Evolutionary conservation across 2,329 filamentous ascomycete genomes (phyloP).

Genomic region (Colletotrichum sp.): DNA sequence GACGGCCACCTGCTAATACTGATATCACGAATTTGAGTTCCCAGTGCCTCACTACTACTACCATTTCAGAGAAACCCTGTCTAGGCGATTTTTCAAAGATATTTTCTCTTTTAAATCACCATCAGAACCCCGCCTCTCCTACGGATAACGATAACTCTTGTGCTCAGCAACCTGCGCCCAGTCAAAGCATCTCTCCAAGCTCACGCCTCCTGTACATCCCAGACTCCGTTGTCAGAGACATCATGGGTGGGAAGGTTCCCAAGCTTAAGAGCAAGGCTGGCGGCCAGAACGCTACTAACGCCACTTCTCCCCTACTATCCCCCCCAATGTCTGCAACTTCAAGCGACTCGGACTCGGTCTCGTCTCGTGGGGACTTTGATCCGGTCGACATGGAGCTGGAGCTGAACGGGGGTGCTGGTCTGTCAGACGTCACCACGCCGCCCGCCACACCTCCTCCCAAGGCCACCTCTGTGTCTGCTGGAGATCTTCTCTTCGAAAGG

Average conservation of each 20-base stretch:
- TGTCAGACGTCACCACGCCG: not conserved
- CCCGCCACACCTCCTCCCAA: not conserved
- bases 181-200: not conserved
- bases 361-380: not conserved
- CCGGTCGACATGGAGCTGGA: not conserved
- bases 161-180: not conserved
- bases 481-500: not conserved
- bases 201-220: not conserved
- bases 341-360: not conserved
- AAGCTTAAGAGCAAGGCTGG: not conserved
- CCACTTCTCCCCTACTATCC: not conserved
- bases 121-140: not conserved
- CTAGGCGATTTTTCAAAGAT: conserved; percentile 12
- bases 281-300: not conserved
- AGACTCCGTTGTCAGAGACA: not conserved
- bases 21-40: not conserved
- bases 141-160: not conserved
- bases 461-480: not conserved
- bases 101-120: not conserved
- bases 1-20: not conserved
- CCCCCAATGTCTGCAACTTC: not conserved
- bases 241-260: not conserved
- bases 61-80: not conserved
- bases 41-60: not conserved
- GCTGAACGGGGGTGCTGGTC: not conserved